Conservation (phyloP, 345 rosid species). For the Camelina neglecta region DNA sequence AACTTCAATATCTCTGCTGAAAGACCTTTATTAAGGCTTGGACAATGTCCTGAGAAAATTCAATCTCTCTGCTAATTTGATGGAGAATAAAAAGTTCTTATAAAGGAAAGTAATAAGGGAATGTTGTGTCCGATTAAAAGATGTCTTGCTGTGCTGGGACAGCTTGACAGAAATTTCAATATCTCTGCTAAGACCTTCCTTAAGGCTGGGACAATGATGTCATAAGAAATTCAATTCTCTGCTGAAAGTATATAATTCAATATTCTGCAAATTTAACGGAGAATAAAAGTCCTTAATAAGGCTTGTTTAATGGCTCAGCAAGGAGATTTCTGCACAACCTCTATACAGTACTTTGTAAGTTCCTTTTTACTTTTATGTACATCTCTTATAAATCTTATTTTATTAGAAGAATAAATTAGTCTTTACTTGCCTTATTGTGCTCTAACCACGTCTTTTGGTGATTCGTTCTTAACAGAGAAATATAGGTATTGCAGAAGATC, state of each 20-base stretch:
- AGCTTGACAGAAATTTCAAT: too few relatives aligned
- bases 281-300: not conserved
- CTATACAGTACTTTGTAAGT: not conserved
- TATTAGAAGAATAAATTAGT: too few relatives aligned
- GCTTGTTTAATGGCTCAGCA: not conserved
- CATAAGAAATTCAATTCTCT: not conserved
- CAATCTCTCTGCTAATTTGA: too few relatives aligned
- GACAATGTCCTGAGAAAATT: too few relatives aligned
- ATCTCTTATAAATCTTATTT: too few relatives aligned
- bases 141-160: too few relatives aligned
- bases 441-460: not conserved
- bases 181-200: too few relatives aligned
- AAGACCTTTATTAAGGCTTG: too few relatives aligned
- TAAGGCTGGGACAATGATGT: not conserved
- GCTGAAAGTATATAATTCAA: not conserved
- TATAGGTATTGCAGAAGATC: not conserved
- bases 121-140: too few relatives aligned
- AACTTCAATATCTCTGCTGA: too few relatives aligned
- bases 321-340: not conserved
- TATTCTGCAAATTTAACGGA: not conserved
- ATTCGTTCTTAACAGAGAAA: constrained; percentile 6
- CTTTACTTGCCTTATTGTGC: not conserved
- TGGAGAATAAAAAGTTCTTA: too few relatives aligned
- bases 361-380: not conserved
- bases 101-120: too few relatives aligned